Percentiles rank a stretch among this genome's conserved stretches.
These are phyloP conservation scores for Vigna angularis DNA, from an alignment of 306 rosid genomes.

Conservation along the genomic window DNA sequence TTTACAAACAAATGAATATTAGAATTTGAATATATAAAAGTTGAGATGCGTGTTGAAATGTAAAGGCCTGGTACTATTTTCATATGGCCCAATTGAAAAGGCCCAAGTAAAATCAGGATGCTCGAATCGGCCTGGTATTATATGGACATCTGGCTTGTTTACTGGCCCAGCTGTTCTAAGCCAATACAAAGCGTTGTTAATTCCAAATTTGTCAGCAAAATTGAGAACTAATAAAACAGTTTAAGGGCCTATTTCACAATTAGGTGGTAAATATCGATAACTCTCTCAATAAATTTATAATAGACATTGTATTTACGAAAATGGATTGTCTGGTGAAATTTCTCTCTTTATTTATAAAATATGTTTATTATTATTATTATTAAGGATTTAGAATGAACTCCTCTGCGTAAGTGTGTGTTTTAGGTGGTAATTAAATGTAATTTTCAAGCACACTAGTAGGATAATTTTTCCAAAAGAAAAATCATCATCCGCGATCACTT, in stretches of 20 bases:
- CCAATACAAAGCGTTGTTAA: background rate
- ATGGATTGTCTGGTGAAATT: no score
- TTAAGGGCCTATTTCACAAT: no score
- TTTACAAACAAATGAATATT: background rate
- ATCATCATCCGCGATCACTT: no score
- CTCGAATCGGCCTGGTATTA: background rate
- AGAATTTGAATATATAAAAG: background rate
- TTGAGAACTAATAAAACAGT: background rate
- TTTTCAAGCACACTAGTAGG: no score
- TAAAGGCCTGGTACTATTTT: background rate
- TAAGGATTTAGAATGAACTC: no score
- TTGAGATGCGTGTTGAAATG: background rate
- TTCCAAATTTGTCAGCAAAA: background rate
- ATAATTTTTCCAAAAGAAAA: no score
- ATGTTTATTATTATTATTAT: no score
- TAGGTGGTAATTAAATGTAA: background rate
- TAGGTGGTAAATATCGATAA: no score
- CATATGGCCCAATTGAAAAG: background rate
- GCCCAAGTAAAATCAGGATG: background rate
- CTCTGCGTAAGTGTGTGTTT: no score
- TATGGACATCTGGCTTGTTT: background rate
- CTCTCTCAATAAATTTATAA: no score
- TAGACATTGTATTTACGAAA: no score
- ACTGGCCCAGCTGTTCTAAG: background rate
- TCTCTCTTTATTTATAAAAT: no score